Evolutionary conservation across 1,284 basidiomycete species (phyloP), one percentile per base, ranked within the genome.

Genomic region (Earliella scabrosa): DNA sequence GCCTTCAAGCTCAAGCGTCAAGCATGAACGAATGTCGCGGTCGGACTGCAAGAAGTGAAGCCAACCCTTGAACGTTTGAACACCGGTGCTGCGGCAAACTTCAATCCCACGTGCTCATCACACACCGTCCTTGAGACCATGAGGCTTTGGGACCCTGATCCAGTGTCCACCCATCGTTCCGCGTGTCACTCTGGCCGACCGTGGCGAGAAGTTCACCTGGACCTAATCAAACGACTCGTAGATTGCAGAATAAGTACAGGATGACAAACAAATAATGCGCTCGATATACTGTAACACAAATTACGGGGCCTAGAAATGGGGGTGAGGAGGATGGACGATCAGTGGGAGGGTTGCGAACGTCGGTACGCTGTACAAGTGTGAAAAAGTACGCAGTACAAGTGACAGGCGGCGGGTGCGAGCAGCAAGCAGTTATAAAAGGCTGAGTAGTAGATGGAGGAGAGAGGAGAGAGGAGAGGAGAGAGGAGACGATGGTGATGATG

Each of bases 191-290:
- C n/a, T n/a, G n/a, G n/a, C n/a, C n/a, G n/a, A n/a, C n/a, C n/a
- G n/a, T n/a, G n/a, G n/a, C n/a, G n/a, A n/a, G n/a, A n/a, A n/a
- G 27, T 10, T 49, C 27, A 55, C 52, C 61, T 57, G 54, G 49
- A 63, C 61, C 59, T 63, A 60, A 61, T 60, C 59, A 59, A 63
- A 63, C 57, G 61, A 62, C 61, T 66, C 64, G 57, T 62, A 71
- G 68, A 73, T 73, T 73, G 72, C 68, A 73, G 77, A 80, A 83
- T 81, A 81, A 85, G 82, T 86, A 86, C 83, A 85, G 75, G 78
- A 79, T 81, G 79, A 79, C 79, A 82, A 78, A 78, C 80, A 73
- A 79, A 79, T 81, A 80, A 78, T 77, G 79, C 80, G 80, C 60
- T 78, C 78, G 75, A 78, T 77, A 75, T 75, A 71, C 68, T 70